Evolutionary conservation across 192 early-diverging fungal genomes (phyloP).

Genomic region (Spizellomyces sp.): DNA sequence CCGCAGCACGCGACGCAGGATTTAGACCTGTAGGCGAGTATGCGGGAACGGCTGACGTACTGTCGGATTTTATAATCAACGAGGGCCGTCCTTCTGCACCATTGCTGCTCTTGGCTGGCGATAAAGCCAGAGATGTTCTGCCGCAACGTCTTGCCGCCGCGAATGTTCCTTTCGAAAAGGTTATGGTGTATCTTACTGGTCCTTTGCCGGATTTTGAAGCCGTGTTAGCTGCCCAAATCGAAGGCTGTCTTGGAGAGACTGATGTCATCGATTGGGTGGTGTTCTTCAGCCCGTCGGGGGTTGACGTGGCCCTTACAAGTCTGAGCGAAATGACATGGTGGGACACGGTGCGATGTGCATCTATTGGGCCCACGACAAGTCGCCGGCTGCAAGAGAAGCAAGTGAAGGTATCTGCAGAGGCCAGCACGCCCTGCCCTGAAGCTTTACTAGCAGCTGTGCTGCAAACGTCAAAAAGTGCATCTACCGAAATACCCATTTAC

Average conservation of each 20-base stretch:
- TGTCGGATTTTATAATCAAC: conserved; percentile 37
- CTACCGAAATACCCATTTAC: too few species aligned
- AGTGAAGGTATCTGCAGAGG: conserved; percentile 32
- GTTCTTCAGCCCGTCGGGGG: conserved; percentile 63
- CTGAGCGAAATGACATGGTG: conserved; percentile 19
- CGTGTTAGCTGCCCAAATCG: not conserved
- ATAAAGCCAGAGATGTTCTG: conserved; percentile 51
- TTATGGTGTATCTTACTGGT: conserved; percentile 47
- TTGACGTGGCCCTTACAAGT: conserved; percentile 37
- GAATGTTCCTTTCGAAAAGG: conserved; percentile 33
- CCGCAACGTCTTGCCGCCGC: conserved; percentile 27
- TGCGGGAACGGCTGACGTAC: conserved; percentile 42
- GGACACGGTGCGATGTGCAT: conserved; percentile 29
- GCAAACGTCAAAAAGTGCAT: not conserved
- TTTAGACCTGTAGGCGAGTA: conserved; percentile 26
- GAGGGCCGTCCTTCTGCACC: not conserved
- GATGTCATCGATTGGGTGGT: conserved; percentile 43
- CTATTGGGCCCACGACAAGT: conserved; percentile 55
- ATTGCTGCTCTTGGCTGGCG: conserved; percentile 55
- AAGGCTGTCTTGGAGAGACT: not conserved
- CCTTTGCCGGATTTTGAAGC: conserved; percentile 2
- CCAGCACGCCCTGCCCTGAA: conserved; percentile 32
- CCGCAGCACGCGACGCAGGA: conserved; percentile 14
- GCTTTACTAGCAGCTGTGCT: conserved; percentile 25
- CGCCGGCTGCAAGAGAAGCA: conserved; percentile 21